Evolutionary conservation across 176 grass and related monocot species (phyloP), one percentile per base, ranked within the genome.

Genomic region (Otatea glauca): DNA sequence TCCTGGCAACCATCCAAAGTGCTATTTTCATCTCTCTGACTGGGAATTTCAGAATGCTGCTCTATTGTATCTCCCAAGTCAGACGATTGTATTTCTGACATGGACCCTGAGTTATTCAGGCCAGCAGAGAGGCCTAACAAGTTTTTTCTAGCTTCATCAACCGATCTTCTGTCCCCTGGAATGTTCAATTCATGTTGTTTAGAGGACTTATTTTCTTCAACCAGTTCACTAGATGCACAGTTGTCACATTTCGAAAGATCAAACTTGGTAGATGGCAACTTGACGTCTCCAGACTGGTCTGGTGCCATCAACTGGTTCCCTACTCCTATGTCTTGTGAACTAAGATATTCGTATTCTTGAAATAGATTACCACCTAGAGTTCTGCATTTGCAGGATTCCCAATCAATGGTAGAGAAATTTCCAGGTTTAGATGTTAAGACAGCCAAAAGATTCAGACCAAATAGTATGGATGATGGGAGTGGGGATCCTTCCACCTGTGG

Each of bases 401-500:
- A 99, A 83, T 99, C 91, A 75, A 99, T 91, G 39, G 81, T 68
- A 81, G 96, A 96, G 50, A 93, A 85, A 62, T 90, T 93, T 86
- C 91, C 91, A 76, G 91, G 89, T 88, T 83, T 96, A 65, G 89
- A 99, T 78, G 96, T 99, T 83, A 99, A 89, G 14, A 99, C 91
- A 48, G 88, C 82, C 80, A 99, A 87, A 83, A 99, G 89, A 21
- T 93, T 92, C 59, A 99, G 91, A 92, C 93, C 91, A 76, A 89
- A 92, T 54, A 99, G 81, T 91, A 99, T 94, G 37, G 96, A 92
- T 84, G 93, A 94, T 84, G 96, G 96, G 51, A 99, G 91, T 82
- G 96, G 93, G 42, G 96, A 94, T 88, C 96, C 96, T 99, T 99
- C 96, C 65, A 99, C 91, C 89, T 94, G 93, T 2, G 96, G 96